Evolutionary conservation across 148 eudicot genomes (phyloP), one percentile per base, ranked within the genome.

Genomic region (Agrostemma githago): DNA sequence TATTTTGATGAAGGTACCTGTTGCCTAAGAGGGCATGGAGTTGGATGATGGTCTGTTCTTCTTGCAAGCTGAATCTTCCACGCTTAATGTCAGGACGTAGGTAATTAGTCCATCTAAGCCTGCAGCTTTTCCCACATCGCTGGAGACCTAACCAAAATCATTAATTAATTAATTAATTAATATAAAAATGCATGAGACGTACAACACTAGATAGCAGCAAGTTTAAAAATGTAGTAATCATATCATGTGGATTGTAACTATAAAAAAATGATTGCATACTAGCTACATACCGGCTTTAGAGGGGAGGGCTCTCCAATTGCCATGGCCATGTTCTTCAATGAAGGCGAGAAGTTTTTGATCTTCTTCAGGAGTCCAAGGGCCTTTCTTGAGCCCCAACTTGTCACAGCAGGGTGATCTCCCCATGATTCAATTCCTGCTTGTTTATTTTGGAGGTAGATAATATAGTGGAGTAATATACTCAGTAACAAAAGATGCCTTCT

Each of bases 311-410:
- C 98, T 84, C 98, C 98, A 94, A 87, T 95, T 94, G 9, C 98
- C 98, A 82, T 94, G 98, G 42, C 98, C 97, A 19, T 91, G 90
- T 83, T 91, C 89, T 57, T 94, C 93, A 63, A 94, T 91, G 70
- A 85, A 84, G 75, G 96, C 98, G 40, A 94, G 77, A 74, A 94
- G 97, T 79, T 89, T 94, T 64, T 91, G 95, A 79, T 93, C 98
- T 87, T 93, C 98, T 75, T 93, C 98, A 54, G 97, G 97, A 7
- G 98, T 93, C 98, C 98, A 94, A 7, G 98, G 98, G 0, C 98
- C 98, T 83, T 89, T 94, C 89, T 91, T 94, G 66, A 94, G 66
- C 8, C 98, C 98, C 26, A 88, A 78, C 80, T 94, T 94, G 60
- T 91, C 98, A 77, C 97, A 91, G 60, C 98, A 91, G 6, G 97